Conservation (phyloP, 2,329 filamentous ascomycete genomes). For the Nigrospora oryzae region DNA sequence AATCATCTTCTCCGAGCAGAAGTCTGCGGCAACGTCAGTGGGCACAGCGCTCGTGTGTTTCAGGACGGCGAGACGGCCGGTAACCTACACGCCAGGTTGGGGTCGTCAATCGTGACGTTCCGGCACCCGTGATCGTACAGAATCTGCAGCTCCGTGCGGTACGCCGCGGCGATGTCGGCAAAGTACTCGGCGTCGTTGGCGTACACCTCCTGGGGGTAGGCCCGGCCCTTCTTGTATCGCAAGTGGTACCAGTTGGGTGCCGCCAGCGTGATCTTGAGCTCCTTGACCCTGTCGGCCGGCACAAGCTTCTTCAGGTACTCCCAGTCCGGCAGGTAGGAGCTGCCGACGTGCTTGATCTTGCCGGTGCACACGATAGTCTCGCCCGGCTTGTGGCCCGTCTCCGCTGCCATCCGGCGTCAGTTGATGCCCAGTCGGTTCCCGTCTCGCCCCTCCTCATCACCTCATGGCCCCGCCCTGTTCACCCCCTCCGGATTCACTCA, state of each 20-base stretch:
- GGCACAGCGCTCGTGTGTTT: neutral
- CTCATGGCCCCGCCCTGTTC: neutral
- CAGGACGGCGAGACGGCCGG: neutral
- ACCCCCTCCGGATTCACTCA: constrained; percentile 15
- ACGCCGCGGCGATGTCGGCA: constrained; percentile 54
- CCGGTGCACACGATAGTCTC: constrained; percentile 35
- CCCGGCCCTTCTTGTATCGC: constrained; percentile 44
- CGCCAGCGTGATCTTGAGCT: constrained; percentile 45
- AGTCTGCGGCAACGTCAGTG: constrained; percentile 38
- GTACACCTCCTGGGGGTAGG: constrained; percentile 50
- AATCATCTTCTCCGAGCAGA: constrained; percentile 67
- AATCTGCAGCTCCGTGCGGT: constrained; percentile 44
- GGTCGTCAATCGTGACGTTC: constrained; percentile 60
- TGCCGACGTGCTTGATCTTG: constrained; percentile 36
- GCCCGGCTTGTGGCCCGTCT: constrained; percentile 36
- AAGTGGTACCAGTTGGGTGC: constrained; percentile 49
- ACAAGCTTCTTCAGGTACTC: constrained; percentile 35
- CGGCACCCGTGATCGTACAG: constrained; percentile 55
- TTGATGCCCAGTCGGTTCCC: neutral
- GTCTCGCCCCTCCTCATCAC: neutral
- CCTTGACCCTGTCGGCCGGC: constrained; percentile 50
- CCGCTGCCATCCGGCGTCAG: constrained; percentile 15
- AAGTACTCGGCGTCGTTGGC: constrained; percentile 54
- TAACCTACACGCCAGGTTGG: constrained; percentile 54
- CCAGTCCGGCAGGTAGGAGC: constrained; percentile 32